Evolutionary conservation across 345 rosid genomes (phyloP), one percentile per base, ranked within the genome.

Genomic region (Brassica cretica): DNA sequence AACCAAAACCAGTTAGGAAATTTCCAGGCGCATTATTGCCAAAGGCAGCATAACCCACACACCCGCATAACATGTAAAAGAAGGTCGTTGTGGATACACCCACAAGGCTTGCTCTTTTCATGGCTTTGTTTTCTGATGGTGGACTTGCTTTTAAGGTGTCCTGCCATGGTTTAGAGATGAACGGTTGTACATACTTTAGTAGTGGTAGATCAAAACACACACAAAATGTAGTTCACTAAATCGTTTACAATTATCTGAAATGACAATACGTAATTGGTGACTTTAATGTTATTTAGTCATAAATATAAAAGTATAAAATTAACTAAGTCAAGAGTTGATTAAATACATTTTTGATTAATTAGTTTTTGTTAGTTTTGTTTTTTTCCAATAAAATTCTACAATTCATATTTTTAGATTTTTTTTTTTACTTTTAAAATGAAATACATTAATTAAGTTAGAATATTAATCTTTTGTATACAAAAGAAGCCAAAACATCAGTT

Each of bases 1-100:
- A 94, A 15, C 96, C 98, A 19, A 91, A 91, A 0, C 95, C 98
- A 0, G 97, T 91, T 37, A 94, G 88, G 82, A 94, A 89, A 81
- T 92, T 92, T 66, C 97, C 98, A 0, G 97, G 96, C 0, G 98
- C 96, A 3, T 78, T 41, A 60, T 90, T 94, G 1, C 97, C 98
- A 19, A 93, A 93, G 0, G 98, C 98, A 2, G 95, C 93, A 33
- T 93, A 93, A 24, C 98, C 98, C 0, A 90, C 0, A 64, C 91
- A 84, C 30, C 97, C 98, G 7, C 98, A 93, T 5, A 88, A 69
- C 21, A 87, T 74, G 37, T 93, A 93, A 87, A 93, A 91, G 46
- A 83, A 12, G 33, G 98, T 89, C 5, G 92, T 91, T 60, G 86
- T 85, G 11, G 78, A 49, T 70, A 89, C 83, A 30, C 97, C 97